phyloP scores from a whole-genome alignment of 1,139 yeast genomes.

The Blastobotrys petasosporus region DNA sequence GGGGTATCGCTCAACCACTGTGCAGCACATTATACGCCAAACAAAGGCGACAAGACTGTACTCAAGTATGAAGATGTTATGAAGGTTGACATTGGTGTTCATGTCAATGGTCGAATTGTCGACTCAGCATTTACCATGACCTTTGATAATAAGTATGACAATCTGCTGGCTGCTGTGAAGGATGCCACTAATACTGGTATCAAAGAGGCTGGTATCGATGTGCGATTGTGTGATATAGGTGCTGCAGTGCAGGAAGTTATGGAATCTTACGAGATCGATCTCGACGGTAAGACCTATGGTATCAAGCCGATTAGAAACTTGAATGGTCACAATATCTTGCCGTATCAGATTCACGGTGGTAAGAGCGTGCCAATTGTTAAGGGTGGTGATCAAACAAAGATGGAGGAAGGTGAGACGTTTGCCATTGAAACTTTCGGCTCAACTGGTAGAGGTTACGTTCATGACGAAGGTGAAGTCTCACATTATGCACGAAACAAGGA shows the following conservation, averaged over 20 bases:
- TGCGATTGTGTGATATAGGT: constrained; percentile 89
- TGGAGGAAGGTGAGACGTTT: constrained; percentile 98
- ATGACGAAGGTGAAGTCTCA: constrained; percentile 84
- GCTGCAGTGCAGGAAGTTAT: constrained; percentile 93
- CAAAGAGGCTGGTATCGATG: constrained; percentile 92
- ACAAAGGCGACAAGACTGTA: constrained; percentile 83
- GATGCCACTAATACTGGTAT: constrained; percentile 95
- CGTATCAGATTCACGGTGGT: constrained; percentile 84
- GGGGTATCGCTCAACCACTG: constrained; percentile 89
- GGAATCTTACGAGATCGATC: constrained; percentile 93
- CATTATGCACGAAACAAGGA: constrained; percentile 72
- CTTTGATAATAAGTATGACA: constrained; percentile 78
- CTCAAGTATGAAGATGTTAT: constrained; percentile 82
- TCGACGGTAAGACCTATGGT: constrained; percentile 79
- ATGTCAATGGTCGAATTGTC: constrained; percentile 89
- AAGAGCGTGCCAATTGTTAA: constrained; percentile 94
- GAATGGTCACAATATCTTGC: constrained; percentile 89
- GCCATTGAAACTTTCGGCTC: constrained; percentile 98
- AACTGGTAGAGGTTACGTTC: constrained; percentile 89
- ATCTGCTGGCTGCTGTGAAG: constrained; percentile 71
- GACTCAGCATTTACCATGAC: constrained; percentile 95
- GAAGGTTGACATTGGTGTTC: constrained; percentile 97
- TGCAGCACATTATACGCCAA: constrained; percentile 98
- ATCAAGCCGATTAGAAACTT: constrained; percentile 85
- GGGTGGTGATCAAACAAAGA: constrained; percentile 87